Percentiles rank a stretch among this genome's conserved stretches.
These are phyloP conservation scores for Angomonas deanei DNA, from an alignment of 208 protist species.

Conservation along the genomic window DNA sequence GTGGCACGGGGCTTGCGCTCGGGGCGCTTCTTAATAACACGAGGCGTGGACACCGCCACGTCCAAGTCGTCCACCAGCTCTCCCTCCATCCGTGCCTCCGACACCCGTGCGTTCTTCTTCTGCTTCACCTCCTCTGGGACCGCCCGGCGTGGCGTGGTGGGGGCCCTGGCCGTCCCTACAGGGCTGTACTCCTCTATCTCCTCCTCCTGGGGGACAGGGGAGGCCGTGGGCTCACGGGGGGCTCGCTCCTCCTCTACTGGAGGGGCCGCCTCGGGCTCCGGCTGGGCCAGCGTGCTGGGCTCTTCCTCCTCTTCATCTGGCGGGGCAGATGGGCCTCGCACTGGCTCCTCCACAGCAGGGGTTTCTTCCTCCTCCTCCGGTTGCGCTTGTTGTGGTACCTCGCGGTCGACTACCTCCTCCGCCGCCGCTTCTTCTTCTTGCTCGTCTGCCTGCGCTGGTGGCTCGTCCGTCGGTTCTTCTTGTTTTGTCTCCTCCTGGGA, in stretches of 20 bases:
- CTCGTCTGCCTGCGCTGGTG: background rate
- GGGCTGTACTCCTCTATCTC: background rate
- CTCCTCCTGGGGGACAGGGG: background rate
- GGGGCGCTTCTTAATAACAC: background rate
- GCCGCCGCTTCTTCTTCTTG: slow-evolving; percentile 2
- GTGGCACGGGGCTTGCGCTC: background rate
- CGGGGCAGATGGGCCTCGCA: background rate
- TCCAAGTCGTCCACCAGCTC: background rate
- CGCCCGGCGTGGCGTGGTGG: background rate
- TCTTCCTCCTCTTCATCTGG: background rate
- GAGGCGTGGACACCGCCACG: background rate
- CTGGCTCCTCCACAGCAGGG: background rate
- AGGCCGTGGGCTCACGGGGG: too few relatives aligned
- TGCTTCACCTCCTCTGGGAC: background rate
- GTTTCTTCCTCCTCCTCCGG: background rate
- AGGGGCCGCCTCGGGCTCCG: background rate
- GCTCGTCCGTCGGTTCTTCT: background rate
- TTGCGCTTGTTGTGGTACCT: background rate
- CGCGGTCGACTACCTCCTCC: background rate
- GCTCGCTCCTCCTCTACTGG: background rate
- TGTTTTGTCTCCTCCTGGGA: background rate
- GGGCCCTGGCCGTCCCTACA: background rate
- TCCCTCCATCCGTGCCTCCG: background rate
- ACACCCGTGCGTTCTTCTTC: background rate
- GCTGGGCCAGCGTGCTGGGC: background rate